phyloP scores from a whole-genome alignment of 306 rosid genomes.

The Calophaca sinica region DNA sequence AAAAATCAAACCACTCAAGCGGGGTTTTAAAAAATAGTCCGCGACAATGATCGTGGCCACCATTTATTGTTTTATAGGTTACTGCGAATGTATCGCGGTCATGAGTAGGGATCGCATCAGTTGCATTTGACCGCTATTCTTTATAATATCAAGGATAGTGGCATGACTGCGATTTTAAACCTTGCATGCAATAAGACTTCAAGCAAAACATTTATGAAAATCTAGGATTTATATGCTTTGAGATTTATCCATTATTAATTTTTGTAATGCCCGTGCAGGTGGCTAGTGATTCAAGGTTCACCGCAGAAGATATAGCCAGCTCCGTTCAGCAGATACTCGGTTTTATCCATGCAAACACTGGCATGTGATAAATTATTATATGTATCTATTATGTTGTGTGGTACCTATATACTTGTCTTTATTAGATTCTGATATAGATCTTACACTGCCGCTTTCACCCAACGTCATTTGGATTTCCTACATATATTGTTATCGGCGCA shows the following conservation, averaged over 20 bases:
- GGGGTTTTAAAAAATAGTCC: too few species aligned
- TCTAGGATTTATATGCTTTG: background rate
- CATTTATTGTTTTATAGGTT: too few species aligned
- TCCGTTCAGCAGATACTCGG: constrained; percentile 92
- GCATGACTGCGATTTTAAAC: too few species aligned
- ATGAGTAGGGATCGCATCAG: too few species aligned
- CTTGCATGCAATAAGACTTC: background rate
- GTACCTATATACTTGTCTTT: constrained; percentile 33
- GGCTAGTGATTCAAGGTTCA: constrained; percentile 82
- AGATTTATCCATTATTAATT: constrained; percentile 10
- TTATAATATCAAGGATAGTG: too few species aligned
- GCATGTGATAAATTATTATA: constrained; percentile 49
- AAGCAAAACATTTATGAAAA: background rate
- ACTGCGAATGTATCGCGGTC: too few species aligned
- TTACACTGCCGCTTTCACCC: constrained; percentile 7
- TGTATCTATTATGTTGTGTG: constrained; percentile 5
- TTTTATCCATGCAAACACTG: constrained; percentile 84
- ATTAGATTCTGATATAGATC: constrained; percentile 26
- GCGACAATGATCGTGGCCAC: too few species aligned
- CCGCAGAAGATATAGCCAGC: constrained; percentile 87
- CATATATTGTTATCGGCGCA: background rate
- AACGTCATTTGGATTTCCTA: constrained; percentile 9
- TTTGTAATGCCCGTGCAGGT: constrained; percentile 54
- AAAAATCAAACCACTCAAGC: too few species aligned
- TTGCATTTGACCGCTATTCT: too few species aligned